These are phyloP conservation scores for Actinidia arguta DNA, from an alignment of 179 eudicot species.

Conservation along the genomic window DNA sequence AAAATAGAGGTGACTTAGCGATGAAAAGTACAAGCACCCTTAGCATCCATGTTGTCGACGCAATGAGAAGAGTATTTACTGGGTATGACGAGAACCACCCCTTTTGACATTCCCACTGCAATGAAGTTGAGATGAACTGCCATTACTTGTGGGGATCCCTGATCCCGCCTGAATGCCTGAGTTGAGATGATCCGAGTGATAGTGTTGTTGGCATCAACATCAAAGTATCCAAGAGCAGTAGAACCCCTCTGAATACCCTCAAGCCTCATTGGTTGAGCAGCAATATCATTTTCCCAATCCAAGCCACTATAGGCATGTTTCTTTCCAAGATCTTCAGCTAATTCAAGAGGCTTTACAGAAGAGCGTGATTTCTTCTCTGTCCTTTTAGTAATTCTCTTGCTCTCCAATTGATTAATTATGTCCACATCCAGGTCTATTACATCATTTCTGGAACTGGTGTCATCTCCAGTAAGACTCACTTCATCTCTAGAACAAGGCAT, in stretches of 20 bases:
- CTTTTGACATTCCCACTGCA: conserved; percentile 91
- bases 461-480: conserved; percentile 22
- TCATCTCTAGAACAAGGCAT: conserved; percentile 27
- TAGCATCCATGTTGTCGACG: conserved; percentile 79
- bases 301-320: conserved; percentile 78
- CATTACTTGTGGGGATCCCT: conserved; percentile 78
- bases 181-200: conserved; percentile 74
- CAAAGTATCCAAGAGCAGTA: conserved; percentile 82
- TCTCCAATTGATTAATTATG: conserved; percentile 42
- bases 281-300: conserved; percentile 87
- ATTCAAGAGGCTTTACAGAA: conserved; percentile 60
- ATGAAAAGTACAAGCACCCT: conserved; percentile 52
- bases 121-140: conserved; percentile 78
- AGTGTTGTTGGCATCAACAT: conserved; percentile 62
- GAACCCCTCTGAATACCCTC: conserved; percentile 85
- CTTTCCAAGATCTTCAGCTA: conserved; percentile 87
- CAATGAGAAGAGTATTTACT: conserved; percentile 82
- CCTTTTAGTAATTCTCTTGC: conserved; percentile 36
- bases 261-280: conserved; percentile 98
- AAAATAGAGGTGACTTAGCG: conserved; percentile 4
- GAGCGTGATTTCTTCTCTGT: conserved; percentile 43
- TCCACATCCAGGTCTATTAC: conserved; percentile 49
- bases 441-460: conserved; percentile 34
- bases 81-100: conserved; percentile 69
- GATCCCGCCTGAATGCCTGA: conserved; percentile 71